Evolutionary conservation across 176 grass and related monocot species (phyloP).

Genomic region (Echinochloa phyllopogon): DNA sequence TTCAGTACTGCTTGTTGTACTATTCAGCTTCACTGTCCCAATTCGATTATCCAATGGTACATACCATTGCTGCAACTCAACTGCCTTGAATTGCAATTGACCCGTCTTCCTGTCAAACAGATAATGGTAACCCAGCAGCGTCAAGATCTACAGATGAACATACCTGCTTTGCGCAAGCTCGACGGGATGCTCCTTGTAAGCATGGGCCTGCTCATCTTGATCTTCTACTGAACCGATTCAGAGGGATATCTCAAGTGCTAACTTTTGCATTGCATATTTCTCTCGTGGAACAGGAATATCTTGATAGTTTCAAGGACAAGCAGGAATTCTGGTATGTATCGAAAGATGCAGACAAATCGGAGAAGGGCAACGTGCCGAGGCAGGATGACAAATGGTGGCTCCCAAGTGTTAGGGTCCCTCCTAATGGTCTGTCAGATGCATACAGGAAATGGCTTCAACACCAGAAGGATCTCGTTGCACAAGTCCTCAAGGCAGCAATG

Average conservation of each 20-base stretch:
- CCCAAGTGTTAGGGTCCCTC: conserved; percentile 70
- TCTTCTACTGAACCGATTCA: background rate
- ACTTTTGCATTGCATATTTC: background rate
- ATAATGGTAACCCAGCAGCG: conserved; percentile 90
- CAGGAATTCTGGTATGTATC: conserved; percentile 79
- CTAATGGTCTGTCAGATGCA: conserved; percentile 59
- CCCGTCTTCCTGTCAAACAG: conserved; percentile 26
- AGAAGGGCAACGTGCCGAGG: conserved; percentile 45
- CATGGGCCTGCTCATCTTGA: background rate
- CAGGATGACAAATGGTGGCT: conserved; percentile 90
- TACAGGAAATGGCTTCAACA: conserved; percentile 63
- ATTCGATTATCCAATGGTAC: background rate
- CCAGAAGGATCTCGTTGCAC: conserved; percentile 73
- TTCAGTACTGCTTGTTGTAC: background rate
- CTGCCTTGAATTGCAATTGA: background rate
- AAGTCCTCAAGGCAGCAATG: conserved; percentile 89
- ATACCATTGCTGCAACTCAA: background rate
- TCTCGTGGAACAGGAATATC: conserved; percentile 56
- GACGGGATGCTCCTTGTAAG: conserved; percentile 88
- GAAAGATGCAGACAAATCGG: conserved; percentile 54
- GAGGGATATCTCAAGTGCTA: conserved; percentile 21
- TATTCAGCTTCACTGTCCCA: background rate
- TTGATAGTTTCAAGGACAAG: conserved; percentile 62
- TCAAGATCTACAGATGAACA: conserved; percentile 81
- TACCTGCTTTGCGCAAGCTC: conserved; percentile 83